Conservation (phyloP, 345 rosid genomes). For the Fremontodendron californicum region DNA sequence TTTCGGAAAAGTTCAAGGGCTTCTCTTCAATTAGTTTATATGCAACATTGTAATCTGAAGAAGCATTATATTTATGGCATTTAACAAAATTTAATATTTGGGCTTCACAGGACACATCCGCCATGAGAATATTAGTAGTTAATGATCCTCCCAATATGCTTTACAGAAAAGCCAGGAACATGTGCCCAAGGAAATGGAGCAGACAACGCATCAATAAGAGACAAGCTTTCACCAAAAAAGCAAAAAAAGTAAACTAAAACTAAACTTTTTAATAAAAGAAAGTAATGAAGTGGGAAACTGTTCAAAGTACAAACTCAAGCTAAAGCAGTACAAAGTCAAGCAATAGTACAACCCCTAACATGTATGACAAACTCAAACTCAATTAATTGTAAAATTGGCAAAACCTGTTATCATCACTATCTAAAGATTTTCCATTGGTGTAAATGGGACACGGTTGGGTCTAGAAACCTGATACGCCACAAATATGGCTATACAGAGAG, state of each 20-base stretch:
- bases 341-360: constrained; percentile 21
- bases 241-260: constrained; percentile 5
- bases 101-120: neutral
- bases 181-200: neutral
- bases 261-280: neutral
- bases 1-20: neutral
- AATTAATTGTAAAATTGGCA: neutral
- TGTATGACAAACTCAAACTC: constrained; percentile 1
- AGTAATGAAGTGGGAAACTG: constrained; percentile 3
- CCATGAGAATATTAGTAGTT: neutral
- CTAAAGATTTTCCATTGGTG: constrained; percentile 47
- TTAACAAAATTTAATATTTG: neutral
- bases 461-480: constrained; percentile 45
- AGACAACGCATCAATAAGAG: neutral
- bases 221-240: neutral
- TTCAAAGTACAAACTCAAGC: constrained; percentile 16
- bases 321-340: constrained; percentile 23
- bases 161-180: neutral
- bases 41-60: neutral
- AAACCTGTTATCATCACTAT: neutral
- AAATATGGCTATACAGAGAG: constrained; percentile 62
- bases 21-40: neutral
- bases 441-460: constrained; percentile 34
- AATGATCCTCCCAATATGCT: neutral
- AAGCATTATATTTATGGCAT: neutral